Evolutionary conservation across 2,329 filamentous ascomycete species (phyloP).

Genomic region (Fusarium musae): DNA sequence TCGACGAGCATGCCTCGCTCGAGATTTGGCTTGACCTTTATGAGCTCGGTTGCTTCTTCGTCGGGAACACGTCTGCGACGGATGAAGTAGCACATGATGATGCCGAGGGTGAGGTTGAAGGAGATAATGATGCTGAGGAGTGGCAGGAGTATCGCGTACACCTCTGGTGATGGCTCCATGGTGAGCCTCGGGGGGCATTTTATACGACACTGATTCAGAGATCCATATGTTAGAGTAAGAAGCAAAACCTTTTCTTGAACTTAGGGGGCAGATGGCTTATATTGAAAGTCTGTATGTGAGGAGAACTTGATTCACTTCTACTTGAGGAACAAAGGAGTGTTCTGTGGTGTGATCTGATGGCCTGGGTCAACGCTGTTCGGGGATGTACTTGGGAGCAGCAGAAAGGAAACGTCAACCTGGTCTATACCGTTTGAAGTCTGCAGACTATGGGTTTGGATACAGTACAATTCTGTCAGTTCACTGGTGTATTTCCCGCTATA

Average conservation of each 20-base stretch:
- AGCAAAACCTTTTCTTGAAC: neutral
- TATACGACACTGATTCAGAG: neutral
- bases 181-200: too few species aligned
- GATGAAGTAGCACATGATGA: neutral
- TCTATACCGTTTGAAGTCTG: neutral
- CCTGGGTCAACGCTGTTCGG: neutral
- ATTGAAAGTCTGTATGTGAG: neutral
- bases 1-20: conserved; percentile 21
- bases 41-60: neutral
- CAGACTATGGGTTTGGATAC: fast-evolving
- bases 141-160: neutral
- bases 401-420: too few species aligned
- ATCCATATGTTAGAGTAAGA: neutral
- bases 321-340: neutral
- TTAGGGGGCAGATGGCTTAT: neutral
- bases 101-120: neutral
- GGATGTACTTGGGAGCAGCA: neutral
- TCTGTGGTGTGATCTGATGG: neutral
- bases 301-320: neutral
- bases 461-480: neutral
- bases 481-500: neutral
- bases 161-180: neutral
- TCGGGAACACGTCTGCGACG: neutral
- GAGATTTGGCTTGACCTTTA: neutral
- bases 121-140: neutral